A percentile compares a stretch with the other conserved stretches of the same genome.
These are phyloP conservation scores for Monilinia fructigena DNA, from an alignment of 2,329 filamentous ascomycete genomes.

Conservation along the genomic window DNA sequence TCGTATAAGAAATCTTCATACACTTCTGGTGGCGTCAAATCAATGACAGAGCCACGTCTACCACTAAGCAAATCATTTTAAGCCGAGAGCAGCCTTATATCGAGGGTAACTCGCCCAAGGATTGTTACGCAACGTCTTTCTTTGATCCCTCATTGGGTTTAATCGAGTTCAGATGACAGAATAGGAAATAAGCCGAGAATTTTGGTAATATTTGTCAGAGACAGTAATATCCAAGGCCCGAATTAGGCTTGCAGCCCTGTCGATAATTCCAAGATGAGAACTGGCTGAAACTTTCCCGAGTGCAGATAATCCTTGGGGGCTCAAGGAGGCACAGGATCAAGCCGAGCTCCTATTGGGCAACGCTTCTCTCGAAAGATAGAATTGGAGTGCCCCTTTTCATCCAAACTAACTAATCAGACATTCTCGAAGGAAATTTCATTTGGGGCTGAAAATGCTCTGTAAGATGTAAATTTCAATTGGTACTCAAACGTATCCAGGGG, in stretches of 20 bases:
- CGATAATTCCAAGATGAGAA: conserved; percentile 3
- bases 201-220: neutral
- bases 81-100: neutral
- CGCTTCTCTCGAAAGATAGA: neutral
- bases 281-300: conserved; percentile 12
- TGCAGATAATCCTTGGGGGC: conserved; percentile 12
- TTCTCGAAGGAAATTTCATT: neutral
- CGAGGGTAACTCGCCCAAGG: neutral
- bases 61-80: conserved; percentile 1
- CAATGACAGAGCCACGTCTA: neutral
- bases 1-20: neutral
- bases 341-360: neutral
- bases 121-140: neutral
- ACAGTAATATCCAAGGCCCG: neutral
- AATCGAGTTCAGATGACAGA: neutral
- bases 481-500: neutral
- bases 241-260: neutral
- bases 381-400: neutral
- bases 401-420: neutral
- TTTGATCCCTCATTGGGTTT: neutral
- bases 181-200: conserved; percentile 17
- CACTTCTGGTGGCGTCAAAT: neutral
- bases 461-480: neutral
- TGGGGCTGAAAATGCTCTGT: neutral
- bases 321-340: conserved; percentile 5